Evolutionary conservation across 176 grass and related monocot species (phyloP).

Genomic region (Aegilops longissima): DNA sequence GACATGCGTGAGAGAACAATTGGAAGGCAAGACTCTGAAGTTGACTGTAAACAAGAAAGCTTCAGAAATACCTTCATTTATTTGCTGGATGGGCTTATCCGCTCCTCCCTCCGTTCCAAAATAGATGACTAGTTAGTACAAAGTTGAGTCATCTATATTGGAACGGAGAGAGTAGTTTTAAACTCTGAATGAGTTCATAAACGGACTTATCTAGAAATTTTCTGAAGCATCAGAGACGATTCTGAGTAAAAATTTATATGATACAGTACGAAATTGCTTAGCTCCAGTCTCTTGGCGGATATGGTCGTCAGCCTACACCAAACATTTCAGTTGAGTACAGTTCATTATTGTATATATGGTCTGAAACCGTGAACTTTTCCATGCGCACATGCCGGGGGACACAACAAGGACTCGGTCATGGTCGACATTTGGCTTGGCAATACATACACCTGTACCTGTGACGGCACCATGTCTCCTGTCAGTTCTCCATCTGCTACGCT

Average conservation of each 20-base stretch:
- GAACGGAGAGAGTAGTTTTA: not conserved
- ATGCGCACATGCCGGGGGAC: not conserved
- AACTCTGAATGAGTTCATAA: not conserved
- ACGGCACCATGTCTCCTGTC: not conserved
- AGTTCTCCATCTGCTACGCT: not conserved
- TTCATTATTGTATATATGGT: not conserved
- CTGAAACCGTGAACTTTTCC: not conserved
- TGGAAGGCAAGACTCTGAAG: not conserved
- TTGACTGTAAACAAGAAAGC: not conserved
- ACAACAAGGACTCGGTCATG: conserved; percentile 17
- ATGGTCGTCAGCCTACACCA: not conserved
- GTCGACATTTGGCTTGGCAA: not conserved
- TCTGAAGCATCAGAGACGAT: conserved; percentile 15
- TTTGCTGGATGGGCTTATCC: not conserved
- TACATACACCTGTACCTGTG: not conserved
- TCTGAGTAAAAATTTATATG: not conserved
- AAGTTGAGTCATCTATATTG: too few relatives aligned
- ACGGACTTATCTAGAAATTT: not conserved
- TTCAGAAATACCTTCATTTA: not conserved
- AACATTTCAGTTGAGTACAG: not conserved
- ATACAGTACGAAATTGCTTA: not conserved
- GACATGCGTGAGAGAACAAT: not conserved
- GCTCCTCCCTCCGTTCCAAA: too few relatives aligned
- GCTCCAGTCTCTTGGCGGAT: not conserved
- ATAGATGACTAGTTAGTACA: too few relatives aligned